Evolutionary conservation across 345 rosid genomes (phyloP).

Genomic region (Dimocarpus longan): DNA sequence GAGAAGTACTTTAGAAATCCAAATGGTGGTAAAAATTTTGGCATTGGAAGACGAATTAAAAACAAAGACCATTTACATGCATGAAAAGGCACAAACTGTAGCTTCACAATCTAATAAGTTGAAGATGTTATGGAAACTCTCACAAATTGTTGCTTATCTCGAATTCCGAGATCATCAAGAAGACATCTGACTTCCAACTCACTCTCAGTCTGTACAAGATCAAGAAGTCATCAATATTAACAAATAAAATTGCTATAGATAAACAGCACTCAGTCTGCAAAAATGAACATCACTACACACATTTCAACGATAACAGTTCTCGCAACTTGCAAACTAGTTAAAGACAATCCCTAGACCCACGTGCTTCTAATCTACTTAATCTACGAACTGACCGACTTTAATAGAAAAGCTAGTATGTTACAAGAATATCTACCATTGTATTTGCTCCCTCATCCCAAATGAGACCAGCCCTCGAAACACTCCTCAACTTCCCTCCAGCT

Average conservation of each 20-base stretch:
- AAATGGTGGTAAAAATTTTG: not conserved
- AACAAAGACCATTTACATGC: constrained; percentile 3
- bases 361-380: not conserved
- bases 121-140: constrained; percentile 34
- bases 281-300: not conserved
- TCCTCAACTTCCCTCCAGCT: constrained; percentile 86
- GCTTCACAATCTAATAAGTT: not conserved
- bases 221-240: constrained; percentile 3
- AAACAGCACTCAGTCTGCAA: not conserved
- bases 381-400: not conserved
- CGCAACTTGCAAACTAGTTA: not conserved
- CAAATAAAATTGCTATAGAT: not conserved
- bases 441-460: constrained; percentile 98
- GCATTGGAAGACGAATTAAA: not conserved
- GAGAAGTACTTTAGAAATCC: not conserved
- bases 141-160: constrained; percentile 82
- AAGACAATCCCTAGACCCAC: not conserved
- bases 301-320: not conserved
- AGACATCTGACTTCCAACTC: constrained; percentile 72
- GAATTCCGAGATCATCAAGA: constrained; percentile 79
- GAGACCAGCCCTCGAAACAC: constrained; percentile 58
- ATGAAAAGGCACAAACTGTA: constrained; percentile 4
- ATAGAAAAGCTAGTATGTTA: not conserved
- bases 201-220: constrained; percentile 68
- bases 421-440: constrained; percentile 60